These are phyloP conservation scores for Nigrospora oryzae DNA, from an alignment of 2,329 filamentous ascomycete species.

Conservation along the genomic window DNA sequence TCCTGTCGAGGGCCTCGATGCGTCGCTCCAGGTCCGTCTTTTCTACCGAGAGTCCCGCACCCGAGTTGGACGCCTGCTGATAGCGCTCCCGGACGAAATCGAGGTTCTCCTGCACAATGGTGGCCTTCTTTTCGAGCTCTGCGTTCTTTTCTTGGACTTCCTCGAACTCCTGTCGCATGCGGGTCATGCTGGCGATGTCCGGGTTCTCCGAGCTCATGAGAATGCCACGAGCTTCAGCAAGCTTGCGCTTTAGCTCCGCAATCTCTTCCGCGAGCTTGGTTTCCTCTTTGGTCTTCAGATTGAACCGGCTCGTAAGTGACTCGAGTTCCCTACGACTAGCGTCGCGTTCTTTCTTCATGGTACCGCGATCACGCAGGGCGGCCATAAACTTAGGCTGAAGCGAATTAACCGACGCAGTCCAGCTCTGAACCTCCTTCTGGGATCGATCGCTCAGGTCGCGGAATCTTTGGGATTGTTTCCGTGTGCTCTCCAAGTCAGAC, in stretches of 20 bases:
- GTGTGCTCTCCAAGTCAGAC: conserved; percentile 21
- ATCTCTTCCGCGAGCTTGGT: conserved; percentile 28
- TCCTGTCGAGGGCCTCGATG: conserved; percentile 29
- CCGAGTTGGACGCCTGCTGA: conserved; percentile 45
- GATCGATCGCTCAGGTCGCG: conserved; percentile 33
- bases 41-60: conserved; percentile 34
- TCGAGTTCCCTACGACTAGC: conserved; percentile 26
- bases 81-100: conserved; percentile 52
- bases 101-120: conserved; percentile 32
- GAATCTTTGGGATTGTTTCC: conserved; percentile 24
- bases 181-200: conserved; percentile 28
- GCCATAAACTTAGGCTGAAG: conserved; percentile 28
- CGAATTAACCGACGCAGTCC: conserved; percentile 31
- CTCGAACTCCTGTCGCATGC: conserved; percentile 28
- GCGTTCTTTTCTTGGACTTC: conserved; percentile 30
- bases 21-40: conserved; percentile 34
- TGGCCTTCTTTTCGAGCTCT: conserved; percentile 27
- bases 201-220: conserved; percentile 28
- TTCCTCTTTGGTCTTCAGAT: conserved; percentile 17
- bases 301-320: conserved; percentile 14
- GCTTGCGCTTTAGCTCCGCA: conserved; percentile 23
- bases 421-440: conserved; percentile 35
- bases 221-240: conserved; percentile 23
- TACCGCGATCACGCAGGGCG: conserved; percentile 36
- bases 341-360: conserved; percentile 36